Evolutionary conservation across 192 early-diverging fungal species (phyloP).

Genomic region (Cetraspora pellucida): DNA sequence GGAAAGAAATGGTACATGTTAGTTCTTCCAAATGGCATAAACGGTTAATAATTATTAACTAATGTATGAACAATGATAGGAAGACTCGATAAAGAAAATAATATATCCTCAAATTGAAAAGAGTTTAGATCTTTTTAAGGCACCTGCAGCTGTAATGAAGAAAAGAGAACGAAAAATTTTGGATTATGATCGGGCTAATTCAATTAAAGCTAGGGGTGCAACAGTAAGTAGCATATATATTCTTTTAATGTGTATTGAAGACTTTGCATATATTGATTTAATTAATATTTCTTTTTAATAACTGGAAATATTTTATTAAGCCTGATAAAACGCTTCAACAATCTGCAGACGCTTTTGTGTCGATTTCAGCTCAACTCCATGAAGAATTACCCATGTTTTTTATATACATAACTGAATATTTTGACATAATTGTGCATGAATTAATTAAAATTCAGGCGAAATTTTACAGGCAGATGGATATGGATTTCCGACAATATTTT

Average conservation of each 20-base stretch:
- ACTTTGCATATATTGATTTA: too few species aligned
- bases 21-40: too few species aligned
- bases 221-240: constrained; percentile 37
- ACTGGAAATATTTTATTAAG: constrained; percentile 34
- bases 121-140: constrained; percentile 57
- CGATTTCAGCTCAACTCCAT: constrained; percentile 71
- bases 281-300: too few species aligned
- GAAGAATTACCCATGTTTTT: constrained; percentile 74
- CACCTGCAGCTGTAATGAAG: constrained; percentile 69
- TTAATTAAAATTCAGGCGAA: constrained; percentile 58
- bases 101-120: constrained; percentile 54
- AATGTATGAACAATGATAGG: background rate
- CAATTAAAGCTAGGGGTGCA: constrained; percentile 63
- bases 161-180: constrained; percentile 73
- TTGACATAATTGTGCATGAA: constrained; percentile 59
- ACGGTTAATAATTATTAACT: too few species aligned
- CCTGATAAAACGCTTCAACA: constrained; percentile 67
- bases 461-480: constrained; percentile 51
- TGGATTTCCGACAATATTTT: constrained; percentile 46
- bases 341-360: constrained; percentile 63
- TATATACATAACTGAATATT: constrained; percentile 58
- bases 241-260: too few species aligned
- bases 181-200: constrained; percentile 68
- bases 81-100: constrained; percentile 37
- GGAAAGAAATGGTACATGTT: constrained; percentile 26